A percentile compares a stretch with the other conserved stretches of the same genome.
phyloP scores from a whole-genome alignment of 2,329 filamentous ascomycete species.

The Penicillium occitanis region DNA sequence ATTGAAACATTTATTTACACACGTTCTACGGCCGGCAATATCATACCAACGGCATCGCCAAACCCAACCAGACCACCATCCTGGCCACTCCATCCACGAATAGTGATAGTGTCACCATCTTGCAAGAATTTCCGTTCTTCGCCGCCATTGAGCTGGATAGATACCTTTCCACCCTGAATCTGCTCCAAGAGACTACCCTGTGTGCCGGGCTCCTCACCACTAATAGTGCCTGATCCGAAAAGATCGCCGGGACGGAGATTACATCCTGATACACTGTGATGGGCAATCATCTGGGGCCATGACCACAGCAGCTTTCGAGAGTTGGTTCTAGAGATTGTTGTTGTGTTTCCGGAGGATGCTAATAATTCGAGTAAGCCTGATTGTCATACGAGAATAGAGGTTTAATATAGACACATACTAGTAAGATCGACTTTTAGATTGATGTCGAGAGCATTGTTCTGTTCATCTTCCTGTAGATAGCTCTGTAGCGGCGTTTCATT shows the following conservation, averaged over 20 bases:
- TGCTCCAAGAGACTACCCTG: constrained; percentile 15
- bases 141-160: constrained; percentile 5
- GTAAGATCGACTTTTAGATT: constrained; percentile 61
- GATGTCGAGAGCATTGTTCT: constrained; percentile 65
- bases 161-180: background rate
- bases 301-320: constrained; percentile 7
- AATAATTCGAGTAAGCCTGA: background rate
- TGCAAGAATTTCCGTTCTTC: constrained; percentile 7
- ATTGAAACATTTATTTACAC: background rate
- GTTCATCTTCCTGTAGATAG: constrained; percentile 63
- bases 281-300: constrained; percentile 8
- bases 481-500: constrained; percentile 57
- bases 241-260: constrained; percentile 5
- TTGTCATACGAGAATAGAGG: background rate
- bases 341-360: background rate
- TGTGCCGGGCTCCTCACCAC: constrained; percentile 5
- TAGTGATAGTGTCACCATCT: constrained; percentile 9
- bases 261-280: constrained; percentile 5
- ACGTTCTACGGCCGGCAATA: background rate
- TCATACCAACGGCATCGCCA: background rate
- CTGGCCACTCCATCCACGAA: constrained; percentile 10
- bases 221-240: constrained; percentile 11
- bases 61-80: constrained; percentile 8
- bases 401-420: background rate
- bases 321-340: constrained; percentile 7